phyloP scores from a whole-genome alignment of 2,329 filamentous ascomycete genomes.

The Aspergillus aculeatus region DNA sequence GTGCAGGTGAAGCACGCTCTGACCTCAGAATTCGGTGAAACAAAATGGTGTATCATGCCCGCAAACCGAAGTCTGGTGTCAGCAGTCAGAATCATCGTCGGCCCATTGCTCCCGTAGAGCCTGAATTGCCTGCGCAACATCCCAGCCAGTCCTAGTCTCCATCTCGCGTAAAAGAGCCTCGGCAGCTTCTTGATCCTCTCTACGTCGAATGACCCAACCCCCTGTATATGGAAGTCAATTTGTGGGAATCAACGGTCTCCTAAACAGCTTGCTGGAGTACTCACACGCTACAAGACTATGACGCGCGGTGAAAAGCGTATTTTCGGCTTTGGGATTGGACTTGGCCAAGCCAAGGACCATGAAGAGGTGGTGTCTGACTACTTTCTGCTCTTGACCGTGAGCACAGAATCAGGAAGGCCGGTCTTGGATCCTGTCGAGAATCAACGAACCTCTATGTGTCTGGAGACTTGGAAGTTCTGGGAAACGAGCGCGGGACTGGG shows the following conservation, averaged over 20 bases:
- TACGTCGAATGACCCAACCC: slow-evolving; percentile 28
- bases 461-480: slow-evolving; percentile 22
- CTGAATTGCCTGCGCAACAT: slow-evolving; percentile 23
- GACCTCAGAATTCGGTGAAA: not conserved
- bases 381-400: slow-evolving; percentile 16
- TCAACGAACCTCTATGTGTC: slow-evolving; percentile 21
- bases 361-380: slow-evolving; percentile 23
- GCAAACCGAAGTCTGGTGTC: not conserved
- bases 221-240: slow-evolving; percentile 14
- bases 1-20: not conserved
- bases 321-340: slow-evolving; percentile 27
- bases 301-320: slow-evolving; percentile 28
- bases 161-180: slow-evolving; percentile 23
- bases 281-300: slow-evolving; percentile 29
- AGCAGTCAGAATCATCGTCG: slow-evolving; percentile 15
- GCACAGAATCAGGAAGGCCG: not conserved
- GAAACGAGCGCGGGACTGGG: slow-evolving; percentile 15
- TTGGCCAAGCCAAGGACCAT: slow-evolving; percentile 25
- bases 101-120: slow-evolving; percentile 25
- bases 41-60: too few species aligned
- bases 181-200: slow-evolving; percentile 25
- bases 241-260: too few species aligned
- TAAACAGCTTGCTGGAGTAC: not conserved
- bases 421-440: not conserved
- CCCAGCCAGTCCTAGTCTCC: slow-evolving; percentile 27